Conservation (phyloP, 441 rosid genomes). For the Adansonia gregorii region DNA sequence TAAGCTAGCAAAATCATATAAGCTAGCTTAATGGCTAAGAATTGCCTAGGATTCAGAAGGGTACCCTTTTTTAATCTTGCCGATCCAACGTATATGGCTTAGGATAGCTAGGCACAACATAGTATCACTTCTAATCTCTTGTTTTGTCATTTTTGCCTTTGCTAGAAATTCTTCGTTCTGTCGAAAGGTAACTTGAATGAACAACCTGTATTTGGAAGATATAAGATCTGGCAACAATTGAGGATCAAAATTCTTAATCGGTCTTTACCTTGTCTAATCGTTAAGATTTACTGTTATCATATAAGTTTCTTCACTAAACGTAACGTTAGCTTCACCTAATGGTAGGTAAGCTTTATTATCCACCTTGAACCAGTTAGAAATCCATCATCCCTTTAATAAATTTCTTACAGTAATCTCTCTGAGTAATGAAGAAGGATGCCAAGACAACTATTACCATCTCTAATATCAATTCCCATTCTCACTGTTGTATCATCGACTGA, state of each 20-base stretch:
- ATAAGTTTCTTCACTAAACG: background rate
- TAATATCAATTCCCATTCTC: background rate
- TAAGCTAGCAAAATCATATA: background rate
- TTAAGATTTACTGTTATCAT: background rate
- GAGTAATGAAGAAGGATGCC: background rate
- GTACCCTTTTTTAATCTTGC: background rate
- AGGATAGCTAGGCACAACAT: background rate
- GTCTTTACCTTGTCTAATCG: slow-evolving; percentile 7
- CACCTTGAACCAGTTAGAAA: background rate
- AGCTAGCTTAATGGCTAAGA: slow-evolving; percentile 18
- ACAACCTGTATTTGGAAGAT: slow-evolving; percentile 6
- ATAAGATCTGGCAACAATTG: background rate
- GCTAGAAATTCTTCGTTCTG: background rate
- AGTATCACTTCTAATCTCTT: background rate
- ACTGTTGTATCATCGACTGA: background rate
- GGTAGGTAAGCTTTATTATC: background rate
- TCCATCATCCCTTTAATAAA: background rate
- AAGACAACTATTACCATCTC: background rate
- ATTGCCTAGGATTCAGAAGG: background rate
- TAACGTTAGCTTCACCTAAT: background rate
- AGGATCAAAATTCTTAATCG: background rate
- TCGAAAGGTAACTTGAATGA: slow-evolving; percentile 7
- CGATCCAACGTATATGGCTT: background rate
- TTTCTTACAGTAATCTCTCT: background rate
- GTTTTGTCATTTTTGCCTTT: background rate